phyloP scores from a whole-genome alignment of 208 protist species.

The Leishmania gerbilli region DNA sequence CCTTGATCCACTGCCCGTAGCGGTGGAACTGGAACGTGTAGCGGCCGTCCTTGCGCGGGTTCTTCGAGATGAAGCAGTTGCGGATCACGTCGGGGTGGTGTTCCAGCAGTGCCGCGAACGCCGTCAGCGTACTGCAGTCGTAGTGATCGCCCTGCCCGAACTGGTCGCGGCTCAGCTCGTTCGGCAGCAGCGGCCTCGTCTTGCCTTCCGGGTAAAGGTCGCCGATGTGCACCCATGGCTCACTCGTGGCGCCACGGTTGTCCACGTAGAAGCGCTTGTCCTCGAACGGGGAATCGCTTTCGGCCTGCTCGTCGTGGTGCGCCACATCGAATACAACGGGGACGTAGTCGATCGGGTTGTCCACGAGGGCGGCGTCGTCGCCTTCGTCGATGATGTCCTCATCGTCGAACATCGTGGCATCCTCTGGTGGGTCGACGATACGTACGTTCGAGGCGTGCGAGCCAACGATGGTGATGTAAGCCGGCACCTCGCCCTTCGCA shows the following conservation, averaged over 20 bases:
- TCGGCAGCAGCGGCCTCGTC: slow-evolving; percentile 52
- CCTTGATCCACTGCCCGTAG: slow-evolving; percentile 64
- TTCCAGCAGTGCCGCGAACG: slow-evolving; percentile 51
- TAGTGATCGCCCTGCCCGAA: slow-evolving; percentile 68
- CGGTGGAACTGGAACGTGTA: slow-evolving; percentile 73
- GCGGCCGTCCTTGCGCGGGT: slow-evolving; percentile 56
- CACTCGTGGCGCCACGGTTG: slow-evolving; percentile 41
- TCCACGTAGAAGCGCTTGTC: slow-evolving; percentile 56
- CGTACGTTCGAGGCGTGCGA: slow-evolving; percentile 45
- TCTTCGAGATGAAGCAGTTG: slow-evolving; percentile 54
- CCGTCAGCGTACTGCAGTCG: slow-evolving; percentile 59
- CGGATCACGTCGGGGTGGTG: slow-evolving; percentile 54
- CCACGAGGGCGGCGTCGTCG: slow-evolving; percentile 33
- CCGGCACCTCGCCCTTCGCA: slow-evolving; percentile 54
- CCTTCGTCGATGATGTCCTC: slow-evolving; percentile 77
- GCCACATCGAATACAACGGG: slow-evolving; percentile 32
- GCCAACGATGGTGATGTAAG: slow-evolving; percentile 49
- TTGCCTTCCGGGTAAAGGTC: slow-evolving; percentile 72
- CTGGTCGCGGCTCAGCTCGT: slow-evolving; percentile 46
- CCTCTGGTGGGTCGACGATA: slow-evolving; percentile 64
- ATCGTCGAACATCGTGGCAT: slow-evolving; percentile 74
- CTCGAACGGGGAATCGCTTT: slow-evolving; percentile 57
- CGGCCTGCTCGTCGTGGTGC: slow-evolving; percentile 28
- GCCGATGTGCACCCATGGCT: slow-evolving; percentile 67
- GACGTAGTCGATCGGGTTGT: slow-evolving; percentile 58